phyloP scores from a whole-genome alignment of 768 basidiomycete genomes.

The Boletellus sp. region DNA sequence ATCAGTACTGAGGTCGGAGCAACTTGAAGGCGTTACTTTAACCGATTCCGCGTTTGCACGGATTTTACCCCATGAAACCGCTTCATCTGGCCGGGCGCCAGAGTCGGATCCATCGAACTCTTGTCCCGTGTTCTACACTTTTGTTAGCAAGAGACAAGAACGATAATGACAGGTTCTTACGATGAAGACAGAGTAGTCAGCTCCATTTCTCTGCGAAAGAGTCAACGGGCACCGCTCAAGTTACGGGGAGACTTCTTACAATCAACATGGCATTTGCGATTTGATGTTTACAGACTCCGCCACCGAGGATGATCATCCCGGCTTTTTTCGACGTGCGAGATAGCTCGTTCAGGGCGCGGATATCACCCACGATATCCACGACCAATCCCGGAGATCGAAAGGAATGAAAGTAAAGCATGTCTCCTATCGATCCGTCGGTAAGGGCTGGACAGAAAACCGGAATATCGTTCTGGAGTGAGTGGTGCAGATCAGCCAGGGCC shows the following conservation, averaged over 20 bases:
- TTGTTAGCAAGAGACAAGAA: neutral
- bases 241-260: conserved; percentile 43
- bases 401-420: conserved; percentile 99
- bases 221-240: conserved; percentile 1
- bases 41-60: conserved; percentile 78
- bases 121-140: conserved; percentile 86
- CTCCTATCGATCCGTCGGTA: conserved; percentile 96
- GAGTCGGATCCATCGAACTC: conserved; percentile 99
- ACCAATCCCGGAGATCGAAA: conserved; percentile 82
- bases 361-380: conserved; percentile 93
- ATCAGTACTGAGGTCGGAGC: conserved; percentile 6
- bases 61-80: conserved; percentile 98
- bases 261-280: conserved; percentile 99
- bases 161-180: conserved; percentile 39
- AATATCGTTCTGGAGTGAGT: conserved; percentile 77
- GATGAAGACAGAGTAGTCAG: conserved; percentile 95
- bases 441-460: conserved; percentile 98
- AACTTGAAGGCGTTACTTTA: conserved; percentile 47
- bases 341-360: conserved; percentile 86
- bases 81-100: conserved; percentile 95
- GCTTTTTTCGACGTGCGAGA: conserved; percentile 86
- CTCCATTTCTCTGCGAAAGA: conserved; percentile 79
- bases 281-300: conserved; percentile 98
- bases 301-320: conserved; percentile 97
- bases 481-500: conserved; percentile 24